These are phyloP conservation scores for Acorus calamus DNA, from an alignment of 106 monocot genomes.

Conservation along the genomic window DNA sequence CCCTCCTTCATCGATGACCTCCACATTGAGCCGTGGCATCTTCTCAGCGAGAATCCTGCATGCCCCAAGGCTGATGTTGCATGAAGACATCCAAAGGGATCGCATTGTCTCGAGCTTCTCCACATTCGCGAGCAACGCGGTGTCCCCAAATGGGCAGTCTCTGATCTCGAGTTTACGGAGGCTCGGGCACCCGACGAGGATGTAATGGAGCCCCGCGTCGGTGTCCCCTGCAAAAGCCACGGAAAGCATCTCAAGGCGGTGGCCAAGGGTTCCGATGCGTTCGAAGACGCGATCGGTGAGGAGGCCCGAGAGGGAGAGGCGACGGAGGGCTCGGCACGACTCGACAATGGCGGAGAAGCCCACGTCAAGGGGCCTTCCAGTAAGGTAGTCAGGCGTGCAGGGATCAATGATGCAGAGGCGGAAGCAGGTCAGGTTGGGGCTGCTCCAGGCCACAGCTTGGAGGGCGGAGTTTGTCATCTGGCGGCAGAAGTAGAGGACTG, in stretches of 20 bases:
- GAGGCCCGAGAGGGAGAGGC: conserved; percentile 71
- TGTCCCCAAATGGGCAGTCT: conserved; percentile 79
- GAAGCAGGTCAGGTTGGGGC: conserved; percentile 56
- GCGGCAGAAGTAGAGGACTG: conserved; percentile 68
- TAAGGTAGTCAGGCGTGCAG: conserved; percentile 43
- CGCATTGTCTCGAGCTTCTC: conserved; percentile 84
- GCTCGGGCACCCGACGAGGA: conserved; percentile 63
- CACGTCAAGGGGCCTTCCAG: conserved; percentile 39
- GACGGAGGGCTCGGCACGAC: conserved; percentile 47
- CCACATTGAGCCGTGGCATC: conserved; percentile 65
- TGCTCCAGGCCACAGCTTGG: conserved; percentile 36
- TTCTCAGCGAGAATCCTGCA: conserved; percentile 47
- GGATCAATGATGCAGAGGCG: conserved; percentile 73
- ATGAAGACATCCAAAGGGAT: conserved; percentile 95
- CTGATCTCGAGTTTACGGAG: conserved; percentile 62
- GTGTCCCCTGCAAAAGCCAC: conserved; percentile 71
- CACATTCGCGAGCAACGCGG: conserved; percentile 46
- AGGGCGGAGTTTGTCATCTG: conserved; percentile 77
- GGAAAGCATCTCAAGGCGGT: conserved; percentile 65
- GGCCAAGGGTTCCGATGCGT: conserved; percentile 39
- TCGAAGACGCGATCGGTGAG: conserved; percentile 57
- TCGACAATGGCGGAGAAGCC: conserved; percentile 55
- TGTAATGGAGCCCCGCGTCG: conserved; percentile 58
- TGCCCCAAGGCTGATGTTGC: conserved; percentile 51
- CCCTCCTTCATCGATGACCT: conserved; percentile 55